Conservation (phyloP, 305 asterid genomes). For the Fraxinus platypoda region DNA sequence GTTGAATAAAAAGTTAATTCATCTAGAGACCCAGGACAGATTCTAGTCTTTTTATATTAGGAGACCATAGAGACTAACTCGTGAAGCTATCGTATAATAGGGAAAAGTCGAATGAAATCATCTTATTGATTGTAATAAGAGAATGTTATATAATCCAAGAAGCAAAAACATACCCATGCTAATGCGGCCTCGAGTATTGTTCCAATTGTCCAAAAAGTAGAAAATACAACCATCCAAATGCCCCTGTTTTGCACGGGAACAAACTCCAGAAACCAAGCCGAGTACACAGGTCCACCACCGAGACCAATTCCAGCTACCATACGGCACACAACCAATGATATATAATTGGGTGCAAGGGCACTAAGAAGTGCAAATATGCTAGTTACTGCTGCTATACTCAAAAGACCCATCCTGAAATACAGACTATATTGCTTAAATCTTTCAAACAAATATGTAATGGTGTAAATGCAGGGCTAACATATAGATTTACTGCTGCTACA, state of each 20-base stretch:
- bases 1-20: neutral
- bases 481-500: conserved; percentile 41
- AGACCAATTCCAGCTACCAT: conserved; percentile 66
- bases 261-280: conserved; percentile 85
- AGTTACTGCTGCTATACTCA: conserved; percentile 53
- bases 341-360: conserved; percentile 63
- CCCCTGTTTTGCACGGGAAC: conserved; percentile 66
- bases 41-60: neutral
- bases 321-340: conserved; percentile 47
- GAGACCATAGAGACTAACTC: neutral
- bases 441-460: neutral
- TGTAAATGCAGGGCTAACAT: neutral
- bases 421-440: neutral
- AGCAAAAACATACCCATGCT: conserved; percentile 58
- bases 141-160: neutral
- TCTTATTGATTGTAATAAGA: neutral
- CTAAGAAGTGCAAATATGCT: conserved; percentile 54
- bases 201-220: conserved; percentile 65
- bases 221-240: conserved; percentile 57
- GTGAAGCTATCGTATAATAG: neutral
- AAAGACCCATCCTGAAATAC: conserved; percentile 58
- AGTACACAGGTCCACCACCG: conserved; percentile 70
- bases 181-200: conserved; percentile 66
- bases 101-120: neutral
- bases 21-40: neutral